Percentiles rank a stretch among this genome's conserved stretches.
Evolutionary conservation across 306 rosid genomes (phyloP).

Genomic region (Hippophae gyantsensis): DNA sequence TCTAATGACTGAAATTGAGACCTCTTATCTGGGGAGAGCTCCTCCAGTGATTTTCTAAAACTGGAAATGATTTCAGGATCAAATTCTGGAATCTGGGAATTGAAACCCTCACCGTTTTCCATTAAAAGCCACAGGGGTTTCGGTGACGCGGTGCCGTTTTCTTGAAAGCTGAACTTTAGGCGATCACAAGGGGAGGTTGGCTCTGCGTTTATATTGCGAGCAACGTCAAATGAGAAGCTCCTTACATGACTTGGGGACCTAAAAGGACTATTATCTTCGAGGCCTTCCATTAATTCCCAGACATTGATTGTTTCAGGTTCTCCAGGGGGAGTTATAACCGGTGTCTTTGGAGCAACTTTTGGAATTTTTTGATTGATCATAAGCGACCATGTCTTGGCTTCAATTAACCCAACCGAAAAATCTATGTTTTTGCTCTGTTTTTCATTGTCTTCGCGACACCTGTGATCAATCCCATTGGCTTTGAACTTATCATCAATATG

Average conservation of each 20-base stretch:
- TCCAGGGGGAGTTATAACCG: slow-evolving; percentile 59
- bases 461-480: background rate
- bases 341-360: slow-evolving; percentile 36
- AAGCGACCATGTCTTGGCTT: slow-evolving; percentile 73
- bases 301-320: slow-evolving; percentile 81
- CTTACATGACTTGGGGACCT: slow-evolving; percentile 46
- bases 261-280: slow-evolving; percentile 64
- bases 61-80: slow-evolving; percentile 40
- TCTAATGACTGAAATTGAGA: slow-evolving; percentile 15
- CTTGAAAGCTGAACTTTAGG: slow-evolving; percentile 22
- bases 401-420: slow-evolving; percentile 39
- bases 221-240: slow-evolving; percentile 61
- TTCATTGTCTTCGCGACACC: background rate
- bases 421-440: slow-evolving; percentile 19
- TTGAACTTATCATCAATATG: slow-evolving; percentile 6
- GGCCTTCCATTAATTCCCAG: slow-evolving; percentile 97
- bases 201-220: slow-evolving; percentile 7
- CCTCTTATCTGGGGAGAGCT: slow-evolving; percentile 21
- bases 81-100: slow-evolving; percentile 27
- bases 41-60: slow-evolving; percentile 46
- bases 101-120: slow-evolving; percentile 15
- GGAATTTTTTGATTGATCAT: slow-evolving; percentile 63
- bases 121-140: slow-evolving; percentile 48
- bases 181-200: slow-evolving; percentile 24
- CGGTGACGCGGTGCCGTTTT: slow-evolving; percentile 17